Evolutionary conservation across 2,329 filamentous ascomycete genomes (phyloP), one percentile per base, ranked within the genome.

Genomic region (Tothia fuscella): DNA sequence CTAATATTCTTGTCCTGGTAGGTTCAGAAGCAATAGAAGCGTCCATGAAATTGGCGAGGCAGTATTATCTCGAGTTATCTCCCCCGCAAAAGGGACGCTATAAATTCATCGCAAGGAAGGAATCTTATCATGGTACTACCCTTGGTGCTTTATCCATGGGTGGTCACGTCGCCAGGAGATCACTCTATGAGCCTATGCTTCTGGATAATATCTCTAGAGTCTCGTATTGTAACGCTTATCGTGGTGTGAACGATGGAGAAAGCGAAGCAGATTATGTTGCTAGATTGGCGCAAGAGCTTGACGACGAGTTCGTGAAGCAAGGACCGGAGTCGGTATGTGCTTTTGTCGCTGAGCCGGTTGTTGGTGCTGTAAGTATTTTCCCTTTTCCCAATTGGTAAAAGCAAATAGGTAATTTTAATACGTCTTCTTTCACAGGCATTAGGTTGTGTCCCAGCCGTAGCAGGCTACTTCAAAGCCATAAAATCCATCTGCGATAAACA

Each of bases 271-370:
- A 69, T 1, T 87, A 84, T 45, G 72, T 82, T 1, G 53, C 56
- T 1, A 65, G 76, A 14, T 64, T 85, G 7, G 72, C 73, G 0
- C 56, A 67, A 3, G 80, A 87, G 53, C 63, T 89, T 2, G 80
- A 85, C 6, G 65, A 60, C 2, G 77, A 82, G 48, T 84, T 88
- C 47, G 64, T 70, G 45, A 59, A 67, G 1, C 54, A 83, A 1
- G 82, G 80, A 0, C 71, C 80, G 0, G 66, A 76, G 0, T 80
- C 66, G 0, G 78, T 87, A 1, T 80, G 76, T 41, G 81, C 78
- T 0, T 85, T 88, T 51, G 67, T 86, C 19, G 77, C 78, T 1
- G 82, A 88, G 56, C 78, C 82, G 0, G 69, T 88, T 1, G 80
- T 82, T 12, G 80, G 81, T 3, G 76, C 80, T 5, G 73, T 81